These are phyloP conservation scores for Kalmusia sp. DNA, from an alignment of 2,329 filamentous ascomycete genomes.

Conservation along the genomic window DNA sequence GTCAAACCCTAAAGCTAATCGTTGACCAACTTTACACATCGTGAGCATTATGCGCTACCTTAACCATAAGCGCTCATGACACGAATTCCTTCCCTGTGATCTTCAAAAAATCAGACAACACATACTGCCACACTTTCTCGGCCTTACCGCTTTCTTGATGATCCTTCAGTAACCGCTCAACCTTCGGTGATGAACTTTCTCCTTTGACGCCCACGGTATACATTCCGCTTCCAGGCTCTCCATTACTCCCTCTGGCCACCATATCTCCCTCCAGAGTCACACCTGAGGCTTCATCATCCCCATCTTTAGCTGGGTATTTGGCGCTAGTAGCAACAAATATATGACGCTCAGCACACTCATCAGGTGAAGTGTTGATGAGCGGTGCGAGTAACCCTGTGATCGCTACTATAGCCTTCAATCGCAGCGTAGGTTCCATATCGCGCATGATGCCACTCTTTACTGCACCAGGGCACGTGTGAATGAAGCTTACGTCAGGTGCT, in stretches of 20 bases:
- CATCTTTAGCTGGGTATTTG: constrained; percentile 6
- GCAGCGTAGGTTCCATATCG: constrained; percentile 7
- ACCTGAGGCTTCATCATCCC: background rate
- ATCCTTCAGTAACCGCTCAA: constrained; percentile 8
- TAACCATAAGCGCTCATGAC: no score
- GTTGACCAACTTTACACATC: no score
- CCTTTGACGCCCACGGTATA: constrained; percentile 12
- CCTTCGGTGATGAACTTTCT: constrained; percentile 4
- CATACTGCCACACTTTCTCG: constrained; percentile 24
- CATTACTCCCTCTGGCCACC: constrained; percentile 3
- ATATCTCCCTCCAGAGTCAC: background rate
- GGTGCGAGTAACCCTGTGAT: constrained; percentile 11
- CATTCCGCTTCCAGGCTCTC: constrained; percentile 9
- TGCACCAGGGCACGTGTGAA: constrained; percentile 19
- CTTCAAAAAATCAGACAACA: constrained; percentile 19
- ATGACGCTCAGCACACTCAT: constrained; percentile 26
- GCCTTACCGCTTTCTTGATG: constrained; percentile 13
- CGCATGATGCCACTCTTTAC: constrained; percentile 20
- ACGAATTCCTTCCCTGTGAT: constrained; percentile 9
- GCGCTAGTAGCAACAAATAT: constrained; percentile 16
- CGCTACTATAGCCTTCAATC: background rate
- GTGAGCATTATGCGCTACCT: no score
- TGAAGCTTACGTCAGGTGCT: constrained; percentile 17
- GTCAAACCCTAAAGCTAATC: no score
- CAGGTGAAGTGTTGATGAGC: constrained; percentile 4